phyloP scores from a whole-genome alignment of 768 basidiomycete genomes.

The Psilocybe azurescens region DNA sequence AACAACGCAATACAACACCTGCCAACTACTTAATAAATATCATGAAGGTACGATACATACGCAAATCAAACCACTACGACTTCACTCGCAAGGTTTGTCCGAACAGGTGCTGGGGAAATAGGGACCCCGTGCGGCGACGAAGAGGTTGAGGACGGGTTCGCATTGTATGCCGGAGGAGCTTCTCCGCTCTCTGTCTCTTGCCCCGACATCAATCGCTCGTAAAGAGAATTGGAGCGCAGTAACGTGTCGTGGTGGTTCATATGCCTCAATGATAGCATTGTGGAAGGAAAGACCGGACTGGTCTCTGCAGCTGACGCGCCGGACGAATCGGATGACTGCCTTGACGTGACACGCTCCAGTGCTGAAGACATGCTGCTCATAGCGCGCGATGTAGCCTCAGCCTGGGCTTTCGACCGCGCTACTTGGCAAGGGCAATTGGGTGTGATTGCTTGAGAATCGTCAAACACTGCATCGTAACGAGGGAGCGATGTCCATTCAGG shows the following conservation, averaged over 20 bases:
- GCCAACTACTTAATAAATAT: neutral
- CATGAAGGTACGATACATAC: neutral
- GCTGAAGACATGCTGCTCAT: conserved; percentile 19
- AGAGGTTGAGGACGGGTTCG: conserved; percentile 1
- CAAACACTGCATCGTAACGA: conserved; percentile 62
- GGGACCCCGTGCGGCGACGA: neutral
- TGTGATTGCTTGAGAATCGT: conserved; percentile 35
- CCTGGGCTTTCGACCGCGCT: conserved; percentile 14
- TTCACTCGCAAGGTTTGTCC: neutral
- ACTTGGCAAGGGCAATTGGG: conserved; percentile 55
- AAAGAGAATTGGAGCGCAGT: conserved; percentile 56
- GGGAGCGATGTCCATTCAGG: conserved; percentile 83
- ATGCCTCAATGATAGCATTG: conserved; percentile 34
- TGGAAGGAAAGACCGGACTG: conserved; percentile 34
- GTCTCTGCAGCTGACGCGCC: conserved; percentile 40
- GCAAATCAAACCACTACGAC: neutral
- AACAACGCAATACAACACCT: neutral
- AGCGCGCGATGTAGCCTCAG: conserved; percentile 10
- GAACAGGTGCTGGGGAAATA: neutral
- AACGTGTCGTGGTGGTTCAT: conserved; percentile 36
- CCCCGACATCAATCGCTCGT: conserved; percentile 83
- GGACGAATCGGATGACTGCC: conserved; percentile 40
- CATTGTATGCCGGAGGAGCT: conserved; percentile 79
- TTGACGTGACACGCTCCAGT: conserved; percentile 37
- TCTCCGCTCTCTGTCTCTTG: conserved; percentile 84